Evolutionary conservation across 2,329 filamentous ascomycete genomes (phyloP).

Genomic region (Sclerotinia nivalis): DNA sequence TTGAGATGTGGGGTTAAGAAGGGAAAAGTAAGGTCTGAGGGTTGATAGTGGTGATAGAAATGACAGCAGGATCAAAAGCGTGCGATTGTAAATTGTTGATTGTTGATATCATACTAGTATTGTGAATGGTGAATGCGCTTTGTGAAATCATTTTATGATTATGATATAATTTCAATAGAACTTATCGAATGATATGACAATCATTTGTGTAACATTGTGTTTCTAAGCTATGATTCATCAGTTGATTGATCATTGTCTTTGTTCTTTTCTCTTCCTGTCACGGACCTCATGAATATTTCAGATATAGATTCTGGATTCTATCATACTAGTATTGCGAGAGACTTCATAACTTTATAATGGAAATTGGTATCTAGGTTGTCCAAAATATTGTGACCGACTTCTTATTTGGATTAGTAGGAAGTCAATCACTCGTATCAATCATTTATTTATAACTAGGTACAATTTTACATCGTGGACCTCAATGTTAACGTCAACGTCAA

Average conservation of each 20-base stretch:
- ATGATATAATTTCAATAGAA: not conserved
- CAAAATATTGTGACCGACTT: not conserved
- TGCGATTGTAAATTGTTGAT: not conserved
- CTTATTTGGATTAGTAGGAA: not conserved
- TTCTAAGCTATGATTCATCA: constrained; percentile 12
- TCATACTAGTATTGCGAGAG: not conserved
- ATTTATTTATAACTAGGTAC: not conserved
- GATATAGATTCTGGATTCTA: not conserved
- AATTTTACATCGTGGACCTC: not conserved
- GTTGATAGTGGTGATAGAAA: not conserved
- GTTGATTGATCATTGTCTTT: not conserved
- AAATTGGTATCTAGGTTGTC: not conserved
- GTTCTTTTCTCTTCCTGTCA: not conserved
- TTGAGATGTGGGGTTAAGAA: constrained; percentile 8
- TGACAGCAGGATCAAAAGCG: not conserved
- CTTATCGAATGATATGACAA: not conserved
- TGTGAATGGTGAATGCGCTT: not conserved
- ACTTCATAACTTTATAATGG: not conserved
- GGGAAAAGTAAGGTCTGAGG: not conserved
- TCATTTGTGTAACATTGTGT: not conserved
- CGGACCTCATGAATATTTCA: not conserved
- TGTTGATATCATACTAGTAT: not conserved
- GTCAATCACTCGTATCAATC: not conserved
- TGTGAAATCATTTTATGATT: not conserved
- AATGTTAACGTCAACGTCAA: not conserved